phyloP scores from a whole-genome alignment of 2,329 filamentous ascomycete genomes.

The Ascocoryne sarcoides region DNA sequence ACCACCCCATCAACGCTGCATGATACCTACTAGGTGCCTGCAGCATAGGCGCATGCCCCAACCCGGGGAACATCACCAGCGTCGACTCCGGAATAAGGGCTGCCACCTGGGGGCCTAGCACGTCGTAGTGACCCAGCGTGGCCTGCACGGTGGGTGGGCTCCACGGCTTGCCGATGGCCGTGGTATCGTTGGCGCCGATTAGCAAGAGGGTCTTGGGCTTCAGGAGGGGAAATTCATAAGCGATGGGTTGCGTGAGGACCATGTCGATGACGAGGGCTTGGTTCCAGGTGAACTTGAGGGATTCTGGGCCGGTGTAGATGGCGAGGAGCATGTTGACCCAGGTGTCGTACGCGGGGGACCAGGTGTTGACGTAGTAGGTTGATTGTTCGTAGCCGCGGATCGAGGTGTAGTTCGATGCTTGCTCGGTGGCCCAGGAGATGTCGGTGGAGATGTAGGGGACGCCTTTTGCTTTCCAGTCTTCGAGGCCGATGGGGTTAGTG shows the following conservation, averaged over 20 bases:
- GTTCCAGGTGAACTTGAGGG: constrained; percentile 35
- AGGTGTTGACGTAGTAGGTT: constrained; percentile 41
- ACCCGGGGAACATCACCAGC: constrained; percentile 37
- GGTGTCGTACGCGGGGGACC: constrained; percentile 41
- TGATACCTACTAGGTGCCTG: constrained; percentile 41
- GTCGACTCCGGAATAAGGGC: constrained; percentile 36
- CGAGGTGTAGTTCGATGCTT: constrained; percentile 34
- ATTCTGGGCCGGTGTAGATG: constrained; percentile 39
- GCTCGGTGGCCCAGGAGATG: constrained; percentile 31
- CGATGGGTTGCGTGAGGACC: constrained; percentile 43
- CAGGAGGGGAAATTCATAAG: constrained; percentile 40
- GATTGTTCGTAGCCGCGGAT: constrained; percentile 39
- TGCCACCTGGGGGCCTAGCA: constrained; percentile 38
- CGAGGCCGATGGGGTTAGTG: constrained; percentile 33
- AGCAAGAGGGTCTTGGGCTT: constrained; percentile 39
- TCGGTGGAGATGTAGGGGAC: constrained; percentile 40
- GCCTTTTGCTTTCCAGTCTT: constrained; percentile 30
- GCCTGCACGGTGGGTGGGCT: constrained; percentile 32
- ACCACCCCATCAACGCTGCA: constrained; percentile 37
- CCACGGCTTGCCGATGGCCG: constrained; percentile 47
- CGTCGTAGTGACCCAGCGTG: constrained; percentile 39
- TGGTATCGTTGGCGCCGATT: constrained; percentile 43
- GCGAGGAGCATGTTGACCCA: constrained; percentile 48
- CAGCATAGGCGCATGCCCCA: constrained; percentile 46
- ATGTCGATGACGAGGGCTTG: constrained; percentile 46